Evolutionary conservation across 2,329 filamentous ascomycete species (phyloP).

Genomic region (Hymenoscyphus occultus): DNA sequence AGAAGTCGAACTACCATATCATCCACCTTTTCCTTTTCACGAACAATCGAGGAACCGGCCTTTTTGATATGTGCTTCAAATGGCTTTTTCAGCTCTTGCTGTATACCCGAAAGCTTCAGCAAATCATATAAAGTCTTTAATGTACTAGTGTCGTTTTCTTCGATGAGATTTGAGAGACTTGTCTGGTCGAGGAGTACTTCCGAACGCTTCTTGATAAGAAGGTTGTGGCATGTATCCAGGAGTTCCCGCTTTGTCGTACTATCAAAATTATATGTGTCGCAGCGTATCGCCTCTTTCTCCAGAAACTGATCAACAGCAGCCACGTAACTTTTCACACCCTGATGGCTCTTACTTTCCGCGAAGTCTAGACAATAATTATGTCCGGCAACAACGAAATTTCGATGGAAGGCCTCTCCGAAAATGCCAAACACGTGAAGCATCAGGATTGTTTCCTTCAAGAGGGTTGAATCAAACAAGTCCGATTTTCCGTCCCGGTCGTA

Average conservation of each 20-base stretch:
- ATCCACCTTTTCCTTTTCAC: constrained; percentile 72
- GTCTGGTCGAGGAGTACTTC: constrained; percentile 61
- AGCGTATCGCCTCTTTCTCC: constrained; percentile 68
- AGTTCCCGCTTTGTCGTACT: constrained; percentile 77
- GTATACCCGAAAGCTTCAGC: constrained; percentile 68
- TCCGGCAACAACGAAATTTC: constrained; percentile 63
- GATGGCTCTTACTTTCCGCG: constrained; percentile 61
- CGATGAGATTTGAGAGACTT: constrained; percentile 70
- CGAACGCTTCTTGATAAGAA: constrained; percentile 67
- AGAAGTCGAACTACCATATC: constrained; percentile 85
- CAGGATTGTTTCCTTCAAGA: constrained; percentile 73
- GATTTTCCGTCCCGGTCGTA: constrained; percentile 61
- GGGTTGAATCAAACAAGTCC: constrained; percentile 54
- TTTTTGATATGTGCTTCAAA: constrained; percentile 78
- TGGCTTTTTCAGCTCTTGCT: constrained; percentile 64
- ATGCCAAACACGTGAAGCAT: constrained; percentile 84
- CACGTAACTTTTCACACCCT: constrained; percentile 72
- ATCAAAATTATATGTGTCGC: constrained; percentile 78
- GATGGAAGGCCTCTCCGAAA: constrained; percentile 79
- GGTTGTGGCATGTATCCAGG: constrained; percentile 68
- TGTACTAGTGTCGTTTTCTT: constrained; percentile 64
- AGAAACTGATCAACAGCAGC: constrained; percentile 66
- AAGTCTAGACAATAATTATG: constrained; percentile 65
- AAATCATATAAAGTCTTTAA: constrained; percentile 76
- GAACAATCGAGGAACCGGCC: constrained; percentile 74